Percentiles rank a stretch among this genome's conserved stretches.
Conservation (phyloP, 2,329 filamentous ascomycete species). For the Cordyceps militaris region DNA sequence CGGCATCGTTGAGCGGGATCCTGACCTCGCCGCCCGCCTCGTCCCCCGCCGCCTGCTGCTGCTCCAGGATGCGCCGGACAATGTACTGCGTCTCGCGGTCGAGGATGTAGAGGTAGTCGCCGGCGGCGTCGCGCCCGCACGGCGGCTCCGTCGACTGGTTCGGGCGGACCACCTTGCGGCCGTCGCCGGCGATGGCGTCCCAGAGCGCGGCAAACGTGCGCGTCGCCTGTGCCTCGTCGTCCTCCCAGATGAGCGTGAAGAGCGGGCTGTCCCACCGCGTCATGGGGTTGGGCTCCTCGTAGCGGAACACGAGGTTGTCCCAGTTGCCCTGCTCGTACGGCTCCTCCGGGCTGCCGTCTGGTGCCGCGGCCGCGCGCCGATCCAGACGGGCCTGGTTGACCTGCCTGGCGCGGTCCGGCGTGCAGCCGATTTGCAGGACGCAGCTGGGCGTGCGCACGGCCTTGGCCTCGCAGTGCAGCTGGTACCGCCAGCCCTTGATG, state of each 20-base stretch:
- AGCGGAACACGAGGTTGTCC: conserved; percentile 73
- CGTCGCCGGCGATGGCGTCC: conserved; percentile 62
- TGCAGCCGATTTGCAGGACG: conserved; percentile 59
- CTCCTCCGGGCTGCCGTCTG: conserved; percentile 21
- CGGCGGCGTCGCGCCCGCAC: conserved; percentile 53
- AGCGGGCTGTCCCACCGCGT: conserved; percentile 77
- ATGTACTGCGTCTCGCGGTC: conserved; percentile 75
- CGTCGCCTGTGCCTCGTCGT: conserved; percentile 52
- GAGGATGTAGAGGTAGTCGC: conserved; percentile 73
- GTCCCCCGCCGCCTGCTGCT: conserved; percentile 62
- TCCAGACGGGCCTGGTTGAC: conserved; percentile 56
- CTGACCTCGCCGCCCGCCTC: conserved; percentile 56
- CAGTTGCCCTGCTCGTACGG: conserved; percentile 55
- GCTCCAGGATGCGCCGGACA: conserved; percentile 60
- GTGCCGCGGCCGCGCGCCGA: conserved; percentile 18
- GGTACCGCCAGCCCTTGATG: conserved; percentile 85
- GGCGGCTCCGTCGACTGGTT: conserved; percentile 68
- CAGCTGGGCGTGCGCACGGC: conserved; percentile 69
- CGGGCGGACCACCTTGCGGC: conserved; percentile 58
- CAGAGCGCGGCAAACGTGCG: conserved; percentile 60
- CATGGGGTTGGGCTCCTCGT: conserved; percentile 84
- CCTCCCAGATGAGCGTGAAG: conserved; percentile 72
- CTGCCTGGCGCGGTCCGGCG: conserved; percentile 41
- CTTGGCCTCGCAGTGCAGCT: conserved; percentile 79
- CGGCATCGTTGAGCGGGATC: conserved; percentile 32